Conservation (phyloP, 1,284 basidiomycete species). For the Fomitopsis betulina region DNA sequence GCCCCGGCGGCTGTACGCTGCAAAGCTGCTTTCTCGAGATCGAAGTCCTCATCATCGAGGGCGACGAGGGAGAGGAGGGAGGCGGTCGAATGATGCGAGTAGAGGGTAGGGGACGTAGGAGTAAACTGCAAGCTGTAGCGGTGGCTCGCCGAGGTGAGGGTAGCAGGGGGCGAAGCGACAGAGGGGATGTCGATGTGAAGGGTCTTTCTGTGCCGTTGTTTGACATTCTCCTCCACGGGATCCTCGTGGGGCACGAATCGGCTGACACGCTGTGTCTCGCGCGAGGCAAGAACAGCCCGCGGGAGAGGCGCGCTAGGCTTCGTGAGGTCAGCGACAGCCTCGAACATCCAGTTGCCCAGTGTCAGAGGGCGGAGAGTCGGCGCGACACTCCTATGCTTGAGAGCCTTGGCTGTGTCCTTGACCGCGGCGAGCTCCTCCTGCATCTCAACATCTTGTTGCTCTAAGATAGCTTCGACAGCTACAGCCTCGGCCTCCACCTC, state of each 20-base stretch:
- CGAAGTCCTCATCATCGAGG: constrained; percentile 34
- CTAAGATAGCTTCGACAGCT: constrained; percentile 37
- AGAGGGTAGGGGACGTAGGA: constrained; percentile 38
- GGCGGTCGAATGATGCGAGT: constrained; percentile 30
- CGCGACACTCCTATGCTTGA: constrained; percentile 35
- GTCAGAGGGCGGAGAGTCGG: constrained; percentile 31
- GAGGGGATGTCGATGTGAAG: constrained; percentile 29
- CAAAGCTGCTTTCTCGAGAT: constrained; percentile 24
- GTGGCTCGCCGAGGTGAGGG: constrained; percentile 26
- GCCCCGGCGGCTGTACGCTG: constrained; percentile 17
- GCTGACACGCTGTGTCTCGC: constrained; percentile 27
- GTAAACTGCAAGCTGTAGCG: constrained; percentile 60
- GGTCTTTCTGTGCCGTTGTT: constrained; percentile 24
- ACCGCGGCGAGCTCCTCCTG: constrained; percentile 26
- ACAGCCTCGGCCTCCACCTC: constrained; percentile 25
- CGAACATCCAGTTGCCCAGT: constrained; percentile 74
- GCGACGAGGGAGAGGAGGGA: constrained; percentile 25
- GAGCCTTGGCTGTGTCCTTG: constrained; percentile 17
- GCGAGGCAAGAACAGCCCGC: constrained; percentile 15
- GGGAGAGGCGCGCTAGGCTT: constrained; percentile 16
- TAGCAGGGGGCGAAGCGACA: constrained; percentile 21
- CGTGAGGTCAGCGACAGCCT: constrained; percentile 67
- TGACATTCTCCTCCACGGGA: constrained; percentile 21
- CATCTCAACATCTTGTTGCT: constrained; percentile 33
- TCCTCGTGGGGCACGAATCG: constrained; percentile 34